Evolutionary conservation across 2,329 filamentous ascomycete genomes (phyloP).

Genomic region (Diaporthe citrichinensis): DNA sequence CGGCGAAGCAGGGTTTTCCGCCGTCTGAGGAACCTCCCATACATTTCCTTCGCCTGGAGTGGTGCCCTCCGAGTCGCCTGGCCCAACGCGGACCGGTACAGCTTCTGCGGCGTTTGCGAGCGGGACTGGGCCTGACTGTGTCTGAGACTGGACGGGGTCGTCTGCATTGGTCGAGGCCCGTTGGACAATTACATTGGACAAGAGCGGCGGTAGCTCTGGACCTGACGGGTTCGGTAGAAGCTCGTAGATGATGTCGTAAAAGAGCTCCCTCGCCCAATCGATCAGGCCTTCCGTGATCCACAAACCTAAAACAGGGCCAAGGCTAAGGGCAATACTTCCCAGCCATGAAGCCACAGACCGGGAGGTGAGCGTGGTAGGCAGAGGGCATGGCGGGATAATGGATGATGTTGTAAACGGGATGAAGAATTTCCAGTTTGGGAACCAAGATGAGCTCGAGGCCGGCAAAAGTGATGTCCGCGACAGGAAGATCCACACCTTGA

Average conservation of each 20-base stretch:
- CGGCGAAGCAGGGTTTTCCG: conserved; percentile 1
- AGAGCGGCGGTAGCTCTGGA: conserved; percentile 9
- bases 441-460: conserved; percentile 51
- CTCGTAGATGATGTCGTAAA: conserved; percentile 33
- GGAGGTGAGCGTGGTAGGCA: conserved; percentile 54
- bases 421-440: conserved; percentile 66
- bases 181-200: conserved; percentile 16
- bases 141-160: conserved; percentile 20
- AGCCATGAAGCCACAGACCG: conserved; percentile 60
- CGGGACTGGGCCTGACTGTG: conserved; percentile 10
- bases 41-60: conserved; percentile 18
- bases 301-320: conserved; percentile 63
- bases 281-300: conserved; percentile 49
- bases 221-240: conserved; percentile 36
- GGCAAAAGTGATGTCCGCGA: conserved; percentile 66
- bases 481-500: conserved; percentile 67
- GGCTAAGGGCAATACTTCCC: conserved; percentile 56
- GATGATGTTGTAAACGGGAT: conserved; percentile 68
- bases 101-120: conserved; percentile 17
- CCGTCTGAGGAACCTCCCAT: conserved; percentile 31
- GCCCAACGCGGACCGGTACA: background rate
- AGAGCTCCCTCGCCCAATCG: conserved; percentile 42
- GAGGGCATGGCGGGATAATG: conserved; percentile 62
- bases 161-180: conserved; percentile 22
- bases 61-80: conserved; percentile 5